Percentiles rank a stretch among this genome's conserved stretches.
Evolutionary conservation across 106 monocot genomes (phyloP).

Genomic region (Dendrobium nobile): DNA sequence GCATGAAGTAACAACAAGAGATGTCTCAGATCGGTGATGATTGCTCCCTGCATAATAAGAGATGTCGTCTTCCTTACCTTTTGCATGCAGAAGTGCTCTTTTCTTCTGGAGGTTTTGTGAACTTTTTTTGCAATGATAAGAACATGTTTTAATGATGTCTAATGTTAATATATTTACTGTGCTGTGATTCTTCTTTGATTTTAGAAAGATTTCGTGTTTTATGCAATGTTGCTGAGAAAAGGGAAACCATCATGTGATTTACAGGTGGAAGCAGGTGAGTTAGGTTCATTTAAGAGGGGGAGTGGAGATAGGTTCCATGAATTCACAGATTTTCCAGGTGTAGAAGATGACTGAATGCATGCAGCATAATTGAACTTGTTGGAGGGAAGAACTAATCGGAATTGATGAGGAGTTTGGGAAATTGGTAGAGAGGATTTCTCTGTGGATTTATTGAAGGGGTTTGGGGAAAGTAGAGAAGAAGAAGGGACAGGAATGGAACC

Average conservation of each 20-base stretch:
- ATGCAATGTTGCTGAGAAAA: not conserved
- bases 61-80: not conserved
- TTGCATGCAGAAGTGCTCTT: not conserved
- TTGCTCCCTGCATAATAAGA: not conserved
- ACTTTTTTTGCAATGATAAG: too few relatives aligned
- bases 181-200: not conserved
- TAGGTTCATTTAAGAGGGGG: slow-evolving; percentile 9
- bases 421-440: not conserved
- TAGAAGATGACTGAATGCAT: not conserved
- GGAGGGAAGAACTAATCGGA: not conserved
- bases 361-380: not conserved
- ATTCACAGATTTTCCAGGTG: too few relatives aligned
- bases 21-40: not conserved
- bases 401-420: not conserved
- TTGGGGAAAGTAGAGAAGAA: not conserved
- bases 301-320: not conserved
- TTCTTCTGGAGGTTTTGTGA: not conserved
- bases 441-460: not conserved
- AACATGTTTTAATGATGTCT: not conserved
- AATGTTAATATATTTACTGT: not conserved
- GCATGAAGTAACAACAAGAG: not conserved
- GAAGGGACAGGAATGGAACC: slow-evolving; percentile 26
- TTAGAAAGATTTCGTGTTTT: not conserved
- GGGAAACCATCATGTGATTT: slow-evolving; percentile 19
- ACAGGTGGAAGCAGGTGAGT: not conserved